Conservation (phyloP, 1,284 basidiomycete genomes). For the Sanghuangporus baumii region DNA sequence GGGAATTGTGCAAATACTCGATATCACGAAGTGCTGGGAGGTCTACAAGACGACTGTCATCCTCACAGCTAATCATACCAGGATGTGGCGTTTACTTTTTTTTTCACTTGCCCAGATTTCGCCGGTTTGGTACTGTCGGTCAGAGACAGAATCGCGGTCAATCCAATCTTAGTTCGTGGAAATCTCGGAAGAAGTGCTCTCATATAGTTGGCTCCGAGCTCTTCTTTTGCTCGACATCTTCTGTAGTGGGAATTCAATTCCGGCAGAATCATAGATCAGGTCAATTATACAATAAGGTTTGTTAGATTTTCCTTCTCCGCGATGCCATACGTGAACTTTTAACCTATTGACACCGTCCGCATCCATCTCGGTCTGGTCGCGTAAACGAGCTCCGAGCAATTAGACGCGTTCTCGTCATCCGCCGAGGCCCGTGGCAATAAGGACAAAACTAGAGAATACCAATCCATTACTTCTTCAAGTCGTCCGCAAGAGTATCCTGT, state of each 20-base stretch:
- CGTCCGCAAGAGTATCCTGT: no score
- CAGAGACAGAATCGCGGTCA: neutral
- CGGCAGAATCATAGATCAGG: slow-evolving; percentile 1
- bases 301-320: neutral
- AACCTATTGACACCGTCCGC: neutral
- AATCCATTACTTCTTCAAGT: no score
- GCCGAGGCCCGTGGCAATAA: neutral
- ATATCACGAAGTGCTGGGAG: no score
- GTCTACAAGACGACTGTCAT: no score
- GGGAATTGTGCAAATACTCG: no score
- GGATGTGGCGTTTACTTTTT: no score
- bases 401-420: neutral
- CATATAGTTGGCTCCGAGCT: neutral
- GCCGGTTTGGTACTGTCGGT: no score
- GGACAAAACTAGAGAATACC: neutral
- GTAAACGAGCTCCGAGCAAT: neutral
- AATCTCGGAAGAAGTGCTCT: slow-evolving; percentile 8
- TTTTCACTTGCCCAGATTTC: no score
- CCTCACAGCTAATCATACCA: no score
- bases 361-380: neutral
- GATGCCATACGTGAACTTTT: neutral
- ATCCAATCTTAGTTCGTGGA: slow-evolving; percentile 1
- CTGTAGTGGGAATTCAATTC: neutral
- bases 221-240: neutral
- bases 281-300: neutral